phyloP scores from a whole-genome alignment of 306 rosid species.

The Castanospermum australe region DNA sequence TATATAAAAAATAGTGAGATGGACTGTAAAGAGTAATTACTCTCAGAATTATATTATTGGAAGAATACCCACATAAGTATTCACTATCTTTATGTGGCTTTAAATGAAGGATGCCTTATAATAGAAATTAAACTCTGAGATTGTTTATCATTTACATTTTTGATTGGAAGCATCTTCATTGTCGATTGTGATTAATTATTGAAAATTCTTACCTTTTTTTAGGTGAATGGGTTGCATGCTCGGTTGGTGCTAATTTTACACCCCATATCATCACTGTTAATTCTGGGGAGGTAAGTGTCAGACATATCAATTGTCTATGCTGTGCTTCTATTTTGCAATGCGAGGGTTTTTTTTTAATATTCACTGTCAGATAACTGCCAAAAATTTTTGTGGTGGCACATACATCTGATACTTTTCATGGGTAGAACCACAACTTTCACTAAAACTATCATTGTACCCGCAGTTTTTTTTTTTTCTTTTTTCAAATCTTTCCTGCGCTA shows the following conservation, averaged over 20 bases:
- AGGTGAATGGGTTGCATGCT: conserved; percentile 86
- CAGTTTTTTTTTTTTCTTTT: background rate
- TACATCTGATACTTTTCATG: background rate
- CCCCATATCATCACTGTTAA: conserved; percentile 74
- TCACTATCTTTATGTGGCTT: background rate
- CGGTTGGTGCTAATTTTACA: conserved; percentile 78
- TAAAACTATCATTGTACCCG: background rate
- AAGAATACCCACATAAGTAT: no score
- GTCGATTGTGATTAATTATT: background rate
- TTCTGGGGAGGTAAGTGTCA: conserved; percentile 59
- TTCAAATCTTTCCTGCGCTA: background rate
- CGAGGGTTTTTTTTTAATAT: background rate
- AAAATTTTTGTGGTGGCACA: background rate
- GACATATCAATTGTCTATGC: background rate
- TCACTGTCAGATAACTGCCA: background rate
- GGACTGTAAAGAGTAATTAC: no score
- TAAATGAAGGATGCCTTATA: background rate
- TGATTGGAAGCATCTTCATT: background rate
- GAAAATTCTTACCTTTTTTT: background rate
- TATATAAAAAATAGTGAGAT: no score
- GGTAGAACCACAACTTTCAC: background rate
- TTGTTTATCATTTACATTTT: background rate
- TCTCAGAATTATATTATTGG: no score
- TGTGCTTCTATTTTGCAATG: background rate
- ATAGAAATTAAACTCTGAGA: background rate